Conservation (phyloP, 169 alveolate species). For the Eimeria zaria region DNA sequence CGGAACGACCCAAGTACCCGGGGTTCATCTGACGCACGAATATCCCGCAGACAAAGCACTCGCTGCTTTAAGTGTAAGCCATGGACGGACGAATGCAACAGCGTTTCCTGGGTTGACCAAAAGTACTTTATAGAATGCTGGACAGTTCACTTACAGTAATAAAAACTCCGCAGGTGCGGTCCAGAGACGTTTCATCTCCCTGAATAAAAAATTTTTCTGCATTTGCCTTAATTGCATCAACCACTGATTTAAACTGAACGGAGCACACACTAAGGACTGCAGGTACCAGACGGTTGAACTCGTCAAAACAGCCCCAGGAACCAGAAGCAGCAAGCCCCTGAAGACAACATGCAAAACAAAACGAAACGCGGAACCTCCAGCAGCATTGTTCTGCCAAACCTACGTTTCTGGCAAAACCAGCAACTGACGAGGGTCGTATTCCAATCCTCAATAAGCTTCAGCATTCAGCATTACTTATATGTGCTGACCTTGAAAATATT, state of each 20-base stretch:
- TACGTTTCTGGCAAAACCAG: neutral
- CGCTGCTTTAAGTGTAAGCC: neutral
- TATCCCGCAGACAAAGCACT: neutral
- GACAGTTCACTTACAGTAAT: constrained; percentile 90
- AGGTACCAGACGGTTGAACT: constrained; percentile 98
- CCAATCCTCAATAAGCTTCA: neutral
- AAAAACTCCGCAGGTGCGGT: constrained; percentile 97
- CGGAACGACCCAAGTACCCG: constrained; percentile 98
- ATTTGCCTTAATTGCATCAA: constrained; percentile 96
- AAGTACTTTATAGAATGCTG: too few species aligned
- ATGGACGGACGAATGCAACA: neutral
- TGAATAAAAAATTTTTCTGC: constrained; percentile 91
- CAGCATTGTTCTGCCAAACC: neutral
- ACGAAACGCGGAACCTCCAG: neutral
- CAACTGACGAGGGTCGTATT: neutral
- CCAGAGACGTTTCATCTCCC: constrained; percentile 96
- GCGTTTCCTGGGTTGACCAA: neutral
- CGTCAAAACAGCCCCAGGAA: constrained; percentile 99
- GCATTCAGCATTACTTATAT: neutral
- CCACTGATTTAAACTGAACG: constrained; percentile 98
- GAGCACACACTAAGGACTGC: constrained; percentile 98
- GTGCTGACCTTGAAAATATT: constrained; percentile 96
- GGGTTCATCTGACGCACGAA: constrained; percentile 93
- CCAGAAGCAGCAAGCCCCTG: constrained; percentile 98
- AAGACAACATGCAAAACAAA: neutral